Evolutionary conservation across 805 yeast genomes (phyloP).

Genomic region (Priceomyces haplophilus): DNA sequence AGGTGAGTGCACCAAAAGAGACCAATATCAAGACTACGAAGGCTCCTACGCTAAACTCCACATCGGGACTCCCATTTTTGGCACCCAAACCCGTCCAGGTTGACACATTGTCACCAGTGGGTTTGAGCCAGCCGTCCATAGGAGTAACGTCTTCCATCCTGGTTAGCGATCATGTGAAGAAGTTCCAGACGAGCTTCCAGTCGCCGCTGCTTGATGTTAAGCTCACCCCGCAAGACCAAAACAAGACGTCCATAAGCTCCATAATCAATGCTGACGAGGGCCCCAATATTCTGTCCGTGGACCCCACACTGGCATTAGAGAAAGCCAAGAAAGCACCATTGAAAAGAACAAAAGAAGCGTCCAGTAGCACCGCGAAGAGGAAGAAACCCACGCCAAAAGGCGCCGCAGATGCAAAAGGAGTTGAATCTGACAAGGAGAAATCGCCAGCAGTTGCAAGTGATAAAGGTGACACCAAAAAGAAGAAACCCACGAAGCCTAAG

Average conservation of each 20-base stretch:
- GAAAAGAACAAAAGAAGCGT: conserved; percentile 7
- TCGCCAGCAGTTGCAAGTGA: conserved; percentile 1
- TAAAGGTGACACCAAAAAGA: conserved; percentile 7
- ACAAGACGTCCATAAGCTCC: conserved; percentile 38
- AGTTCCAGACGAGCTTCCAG: conserved; percentile 32
- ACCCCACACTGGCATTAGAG: conserved; percentile 1
- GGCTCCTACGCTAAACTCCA: conserved; percentile 7
- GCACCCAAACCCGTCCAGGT: conserved; percentile 15
- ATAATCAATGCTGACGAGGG: conserved; percentile 38
- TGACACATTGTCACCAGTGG: neutral
- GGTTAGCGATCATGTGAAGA: conserved; percentile 24
- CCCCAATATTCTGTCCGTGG: conserved; percentile 9
- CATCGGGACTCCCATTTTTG: conserved; percentile 16
- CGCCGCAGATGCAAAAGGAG: neutral
- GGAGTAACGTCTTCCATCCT: conserved; percentile 1
- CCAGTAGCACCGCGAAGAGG: conserved; percentile 1
- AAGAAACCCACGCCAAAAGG: neutral
- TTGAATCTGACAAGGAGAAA: neutral
- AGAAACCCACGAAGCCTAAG: conserved; percentile 11
- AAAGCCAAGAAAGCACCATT: conserved; percentile 3
- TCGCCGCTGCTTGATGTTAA: conserved; percentile 7
- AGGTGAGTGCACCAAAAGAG: neutral
- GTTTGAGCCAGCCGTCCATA: neutral
- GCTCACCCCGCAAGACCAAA: conserved; percentile 10
- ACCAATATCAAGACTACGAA: conserved; percentile 5